phyloP scores from a whole-genome alignment of 768 basidiomycete species.

The Amanita pseudoporphyria region DNA sequence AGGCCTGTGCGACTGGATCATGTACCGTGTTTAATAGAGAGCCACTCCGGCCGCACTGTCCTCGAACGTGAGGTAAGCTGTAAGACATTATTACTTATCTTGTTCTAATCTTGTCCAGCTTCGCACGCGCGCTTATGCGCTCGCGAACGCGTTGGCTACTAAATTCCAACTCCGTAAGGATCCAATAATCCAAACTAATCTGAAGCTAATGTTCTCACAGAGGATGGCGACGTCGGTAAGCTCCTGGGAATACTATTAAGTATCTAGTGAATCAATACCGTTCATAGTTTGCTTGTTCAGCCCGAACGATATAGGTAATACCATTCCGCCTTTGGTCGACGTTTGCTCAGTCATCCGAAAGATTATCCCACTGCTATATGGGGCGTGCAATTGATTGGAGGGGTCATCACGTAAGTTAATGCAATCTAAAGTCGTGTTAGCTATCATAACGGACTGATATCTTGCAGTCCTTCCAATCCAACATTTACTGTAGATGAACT shows the following conservation, averaged over 20 bases:
- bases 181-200: neutral
- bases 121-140: slow-evolving; percentile 32
- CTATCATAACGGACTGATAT: slow-evolving; percentile 10
- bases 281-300: slow-evolving; percentile 50
- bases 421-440: neutral
- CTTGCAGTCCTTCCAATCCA: too few relatives aligned
- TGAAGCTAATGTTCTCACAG: too few relatives aligned
- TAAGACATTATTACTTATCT: neutral
- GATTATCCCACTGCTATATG: slow-evolving; percentile 49
- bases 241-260: neutral
- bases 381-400: too few relatives aligned
- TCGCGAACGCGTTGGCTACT: slow-evolving; percentile 44
- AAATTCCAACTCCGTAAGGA: slow-evolving; percentile 39
- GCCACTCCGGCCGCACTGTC: too few relatives aligned
- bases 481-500: slow-evolving; percentile 50
- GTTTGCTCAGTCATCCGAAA: slow-evolving; percentile 14
- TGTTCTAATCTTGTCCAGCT: slow-evolving; percentile 14
- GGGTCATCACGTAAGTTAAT: too few relatives aligned
- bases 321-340: neutral
- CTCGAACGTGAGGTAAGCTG: slow-evolving; percentile 36
- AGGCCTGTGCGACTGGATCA: too few relatives aligned
- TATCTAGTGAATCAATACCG: neutral
- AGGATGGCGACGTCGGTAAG: slow-evolving; percentile 44
- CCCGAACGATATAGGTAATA: slow-evolving; percentile 51
- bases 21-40: too few relatives aligned